Base-by-base conservation (phyloP, 1,284 basidiomycete genomes). In the Anthracocystis setariae region DNA sequence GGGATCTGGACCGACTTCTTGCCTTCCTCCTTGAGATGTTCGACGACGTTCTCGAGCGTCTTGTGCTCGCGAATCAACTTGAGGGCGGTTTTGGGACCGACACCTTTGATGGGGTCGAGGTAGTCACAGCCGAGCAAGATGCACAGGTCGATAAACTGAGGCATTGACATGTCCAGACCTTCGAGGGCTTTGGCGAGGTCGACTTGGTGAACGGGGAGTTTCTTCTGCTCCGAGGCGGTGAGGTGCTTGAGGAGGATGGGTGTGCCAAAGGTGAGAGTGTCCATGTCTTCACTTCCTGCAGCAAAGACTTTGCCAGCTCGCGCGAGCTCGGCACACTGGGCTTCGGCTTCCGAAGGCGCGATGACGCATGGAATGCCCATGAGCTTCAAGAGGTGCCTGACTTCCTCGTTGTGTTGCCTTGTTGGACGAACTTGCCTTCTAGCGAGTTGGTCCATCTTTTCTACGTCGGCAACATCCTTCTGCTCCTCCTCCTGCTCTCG, bases 201-300 rank as follows among this genome's bases (percentile, higher is more conserved):
- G 65, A 98, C 93, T 81, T 98, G 93, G 72, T 90, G 91, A 74
- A 98, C 98, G n/a, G 96, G 95, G 76, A 92, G 89, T 83, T 98
- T 98, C 84, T 96, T 94, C 24, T 94, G 94, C 83, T 98, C 96
- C n/a, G 92, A 94, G 84, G 98, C 97, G 8, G 96, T 99, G 51
- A 99, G 88, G 84, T 98, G 95, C 46, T 95, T 92, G 73, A 92
- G 90, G 9, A 99, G 87, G 51, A 96, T 90, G 0, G 95, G 94
- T 0, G 95, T 86, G 74, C 89, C 88, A 86, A 99, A 99, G 0
- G 96, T 99, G 42, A 99, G 88, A 3, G 96, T 99, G 80, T 98
- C 96, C 96, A 99, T 99, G 83, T 99, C 96, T 85, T 98, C 96
- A 0, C 94, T 97, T 7, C 96, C 96, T 5, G 94, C 94, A 0